Conservation (phyloP, 2,329 filamentous ascomycete species). For the Beauveria rudraprayagi region DNA sequence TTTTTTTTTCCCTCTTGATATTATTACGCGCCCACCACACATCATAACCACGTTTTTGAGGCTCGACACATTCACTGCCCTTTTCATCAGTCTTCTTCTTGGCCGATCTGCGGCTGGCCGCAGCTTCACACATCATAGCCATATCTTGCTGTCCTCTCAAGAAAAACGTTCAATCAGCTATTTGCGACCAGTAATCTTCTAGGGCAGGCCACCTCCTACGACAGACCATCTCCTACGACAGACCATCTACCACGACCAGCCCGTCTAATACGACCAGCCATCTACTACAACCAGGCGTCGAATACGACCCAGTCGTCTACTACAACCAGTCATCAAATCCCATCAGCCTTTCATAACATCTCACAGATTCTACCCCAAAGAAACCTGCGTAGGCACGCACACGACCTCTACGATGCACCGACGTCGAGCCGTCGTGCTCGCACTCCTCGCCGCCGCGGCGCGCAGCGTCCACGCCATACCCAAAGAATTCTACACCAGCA, state of each 20-base stretch:
- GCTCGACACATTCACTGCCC: neutral
- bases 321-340: no score
- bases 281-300: neutral
- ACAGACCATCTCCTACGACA: no score
- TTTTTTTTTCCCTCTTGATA: neutral
- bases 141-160: neutral
- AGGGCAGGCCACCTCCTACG: no score
- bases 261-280: no score
- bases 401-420: neutral
- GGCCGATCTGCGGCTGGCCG: constrained; percentile 1
- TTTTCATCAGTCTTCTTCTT: neutral
- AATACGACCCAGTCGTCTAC: no score
- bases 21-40: neutral
- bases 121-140: neutral
- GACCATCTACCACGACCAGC: no score
- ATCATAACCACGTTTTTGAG: no score
- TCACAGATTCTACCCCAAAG: neutral
- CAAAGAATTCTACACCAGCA: neutral
- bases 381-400: neutral
- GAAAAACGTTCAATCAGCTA: no score
- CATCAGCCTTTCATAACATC: neutral
- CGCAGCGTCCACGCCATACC: neutral
- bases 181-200: no score
- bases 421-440: neutral
- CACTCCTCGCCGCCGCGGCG: neutral